Base-by-base conservation (phyloP, 2,329 filamentous ascomycete genomes). In the Fusarium tuaranense region DNA sequence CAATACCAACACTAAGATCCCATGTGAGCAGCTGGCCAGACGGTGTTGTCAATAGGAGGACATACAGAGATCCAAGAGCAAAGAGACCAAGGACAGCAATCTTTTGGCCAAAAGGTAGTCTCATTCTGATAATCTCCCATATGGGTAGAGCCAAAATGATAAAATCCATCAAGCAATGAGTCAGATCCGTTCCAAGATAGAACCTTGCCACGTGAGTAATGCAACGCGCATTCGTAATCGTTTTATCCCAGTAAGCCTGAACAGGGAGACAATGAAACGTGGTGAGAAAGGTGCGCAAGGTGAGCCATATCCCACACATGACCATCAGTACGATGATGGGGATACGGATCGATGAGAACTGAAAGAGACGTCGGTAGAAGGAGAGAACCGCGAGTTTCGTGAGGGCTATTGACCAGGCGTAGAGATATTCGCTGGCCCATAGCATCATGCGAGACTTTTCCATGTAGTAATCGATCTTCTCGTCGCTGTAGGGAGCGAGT, bases 341-440 rank as follows among this genome's bases (percentile, higher is more conserved):
- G 12, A 79, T 58, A 8, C 76, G 76, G 48, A 82, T 81, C 5
- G 68, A 67, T 1, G 78, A 73, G 32, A 78, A 65, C 1, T 65
- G 72, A 48, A 82, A 82, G 3, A 81, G 34, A 27, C 80, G 76
- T 39, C 77, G 78, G 66, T 81, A 82, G 41, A 82, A 77, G 18
- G 64, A 72, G 12, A 82, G 72, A 1, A 82, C 73, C 1, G 80
- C 67, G 9, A 81, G 64, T 60, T 82, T 82, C 12, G 73, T 72
- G n/a, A 75, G 75, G 5, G 73, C 78, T 7, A 82, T 76, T 2
- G 80, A 78, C 60, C 73, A 77, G 1, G 76, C 72, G 13, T 81
- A 82, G 3, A 72, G 39, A 1, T 70, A 74, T 22, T 74, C 72
- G 53, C 72, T 74, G 0, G 22, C 44, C 46, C 73, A 74, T 27